Conservation (phyloP, 345 rosid genomes). For the Brassica nigra region DNA sequence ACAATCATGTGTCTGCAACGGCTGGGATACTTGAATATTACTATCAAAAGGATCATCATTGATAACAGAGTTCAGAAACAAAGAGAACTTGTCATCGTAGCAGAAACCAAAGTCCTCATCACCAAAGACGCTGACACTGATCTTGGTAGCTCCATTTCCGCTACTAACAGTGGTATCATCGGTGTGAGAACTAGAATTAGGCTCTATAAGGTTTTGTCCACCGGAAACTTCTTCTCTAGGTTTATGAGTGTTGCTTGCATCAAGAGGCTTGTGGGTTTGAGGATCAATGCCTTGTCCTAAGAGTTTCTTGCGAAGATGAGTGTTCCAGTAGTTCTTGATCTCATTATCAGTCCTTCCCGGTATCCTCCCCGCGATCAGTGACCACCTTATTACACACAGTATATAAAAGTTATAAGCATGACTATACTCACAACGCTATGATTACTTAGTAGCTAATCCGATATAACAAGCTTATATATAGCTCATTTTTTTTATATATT, state of each 20-base stretch:
- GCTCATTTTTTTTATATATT: background rate
- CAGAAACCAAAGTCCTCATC: slow-evolving; percentile 34
- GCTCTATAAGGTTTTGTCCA: slow-evolving; percentile 18
- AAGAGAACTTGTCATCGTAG: slow-evolving; percentile 64
- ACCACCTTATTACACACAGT: slow-evolving; percentile 55
- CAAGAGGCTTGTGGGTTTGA: slow-evolving; percentile 73
- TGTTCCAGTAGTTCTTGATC: slow-evolving; percentile 93
- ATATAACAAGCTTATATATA: background rate
- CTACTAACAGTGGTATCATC: slow-evolving; percentile 9
- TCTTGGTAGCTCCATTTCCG: slow-evolving; percentile 28
- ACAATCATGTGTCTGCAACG: slow-evolving; percentile 13
- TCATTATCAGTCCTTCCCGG: slow-evolving; percentile 92
- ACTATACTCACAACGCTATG: background rate
- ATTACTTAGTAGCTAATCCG: background rate
- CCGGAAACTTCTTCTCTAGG: slow-evolving; percentile 29
- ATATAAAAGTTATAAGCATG: background rate
- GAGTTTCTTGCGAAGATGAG: slow-evolving; percentile 79
- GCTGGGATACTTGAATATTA: slow-evolving; percentile 8
- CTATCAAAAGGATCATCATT: slow-evolving; percentile 48
- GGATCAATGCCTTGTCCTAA: slow-evolving; percentile 84
- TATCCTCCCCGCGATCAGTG: slow-evolving; percentile 84
- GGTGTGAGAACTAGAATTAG: slow-evolving; percentile 16
- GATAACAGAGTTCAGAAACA: slow-evolving; percentile 66
- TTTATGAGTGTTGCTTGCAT: slow-evolving; percentile 22
- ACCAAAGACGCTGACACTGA: slow-evolving; percentile 21